Evolutionary conservation across 192 early-diverging fungal species (phyloP), one percentile per base, ranked within the genome.

Genomic region (Jimgerdemannia flammicorona): DNA sequence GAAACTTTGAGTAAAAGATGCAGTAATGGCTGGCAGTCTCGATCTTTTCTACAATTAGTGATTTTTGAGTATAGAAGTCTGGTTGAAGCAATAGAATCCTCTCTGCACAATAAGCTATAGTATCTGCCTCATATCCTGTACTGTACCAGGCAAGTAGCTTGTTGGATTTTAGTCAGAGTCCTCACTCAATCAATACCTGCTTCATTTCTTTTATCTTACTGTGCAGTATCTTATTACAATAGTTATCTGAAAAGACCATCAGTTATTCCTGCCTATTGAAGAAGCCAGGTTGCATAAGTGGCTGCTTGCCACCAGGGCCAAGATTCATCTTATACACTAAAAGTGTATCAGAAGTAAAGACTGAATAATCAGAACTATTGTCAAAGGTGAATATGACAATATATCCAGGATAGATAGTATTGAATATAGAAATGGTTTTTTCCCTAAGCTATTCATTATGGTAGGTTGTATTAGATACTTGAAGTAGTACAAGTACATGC

Each of bases 371-470:
- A 19, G 67, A 20, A 68, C 74, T 75, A 44, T 75, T 75, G 42
- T 71, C 74, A 63, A 75, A 75, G n/a, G 54, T 63, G 63, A 75
- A 75, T 11, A 75, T 44, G 11, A 70, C 49, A 29, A 40, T 75
- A 40, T 2, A 59, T 59, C 49, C 14, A 59, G 49, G 49, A 2
- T 59, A 14, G 14, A 59, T 59, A 59, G 49, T 59, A 59, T 59
- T 59, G 14, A 59, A 59, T 6, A 59, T 59, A 0, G 2, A 2
- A 59, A 59, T 59, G 14, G 49, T 2, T 59, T 2, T 59, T 14
- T 59, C 14, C 14, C 14, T 59, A 59, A 59, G 49, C 49, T 59
- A 1, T 29, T 1, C 29, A 29, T 29, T 29, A 29, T 29, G 29
- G 29, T 29, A 29, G 29, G 29, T 29, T 1, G 1, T 29, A 29